Evolutionary conservation across 352 stramenopile species (phyloP).

Genomic region (Globisporangium echinulatum): DNA sequence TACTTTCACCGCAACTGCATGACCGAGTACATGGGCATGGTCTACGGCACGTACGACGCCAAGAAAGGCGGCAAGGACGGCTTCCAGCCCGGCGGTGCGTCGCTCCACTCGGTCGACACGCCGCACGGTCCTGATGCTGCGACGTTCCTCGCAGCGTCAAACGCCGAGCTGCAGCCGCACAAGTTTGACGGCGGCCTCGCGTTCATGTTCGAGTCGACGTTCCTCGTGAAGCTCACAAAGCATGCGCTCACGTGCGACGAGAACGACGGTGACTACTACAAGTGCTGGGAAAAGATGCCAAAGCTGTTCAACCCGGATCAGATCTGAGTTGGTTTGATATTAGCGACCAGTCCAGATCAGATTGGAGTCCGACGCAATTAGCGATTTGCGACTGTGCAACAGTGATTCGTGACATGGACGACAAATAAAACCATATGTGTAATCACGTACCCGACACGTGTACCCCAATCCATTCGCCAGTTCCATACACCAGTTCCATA

Average conservation of each 20-base stretch:
- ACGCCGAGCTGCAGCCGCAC: slow-evolving; percentile 68
- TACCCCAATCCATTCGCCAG: too few species aligned
- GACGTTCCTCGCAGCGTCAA: slow-evolving; percentile 89
- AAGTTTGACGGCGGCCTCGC: slow-evolving; percentile 92
- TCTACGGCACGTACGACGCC: slow-evolving; percentile 94
- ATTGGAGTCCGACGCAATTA: too few species aligned
- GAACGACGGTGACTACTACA: slow-evolving; percentile 88
- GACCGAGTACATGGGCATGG: slow-evolving; percentile 98
- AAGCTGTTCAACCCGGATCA: slow-evolving; percentile 76
- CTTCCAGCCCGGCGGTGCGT: slow-evolving; percentile 89
- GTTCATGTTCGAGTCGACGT: slow-evolving; percentile 98
- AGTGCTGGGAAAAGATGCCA: slow-evolving; percentile 92
- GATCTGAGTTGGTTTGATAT: slow-evolving; percentile 1
- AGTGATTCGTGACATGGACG: too few species aligned
- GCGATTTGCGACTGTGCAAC: not conserved
- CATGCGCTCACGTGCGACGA: slow-evolving; percentile 85
- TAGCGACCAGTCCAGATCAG: too few species aligned
- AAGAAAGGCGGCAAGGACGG: slow-evolving; percentile 87
- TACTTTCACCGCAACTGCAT: slow-evolving; percentile 97
- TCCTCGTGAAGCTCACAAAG: slow-evolving; percentile 86
- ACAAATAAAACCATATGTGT: not conserved
- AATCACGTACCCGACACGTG: not conserved
- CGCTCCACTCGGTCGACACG: slow-evolving; percentile 85
- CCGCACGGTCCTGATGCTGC: slow-evolving; percentile 92
- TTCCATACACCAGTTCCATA: too few species aligned